Base-by-base conservation (phyloP, 371 early-diverging fungal species). In the Apophysomyces trapeziformis region DNA sequence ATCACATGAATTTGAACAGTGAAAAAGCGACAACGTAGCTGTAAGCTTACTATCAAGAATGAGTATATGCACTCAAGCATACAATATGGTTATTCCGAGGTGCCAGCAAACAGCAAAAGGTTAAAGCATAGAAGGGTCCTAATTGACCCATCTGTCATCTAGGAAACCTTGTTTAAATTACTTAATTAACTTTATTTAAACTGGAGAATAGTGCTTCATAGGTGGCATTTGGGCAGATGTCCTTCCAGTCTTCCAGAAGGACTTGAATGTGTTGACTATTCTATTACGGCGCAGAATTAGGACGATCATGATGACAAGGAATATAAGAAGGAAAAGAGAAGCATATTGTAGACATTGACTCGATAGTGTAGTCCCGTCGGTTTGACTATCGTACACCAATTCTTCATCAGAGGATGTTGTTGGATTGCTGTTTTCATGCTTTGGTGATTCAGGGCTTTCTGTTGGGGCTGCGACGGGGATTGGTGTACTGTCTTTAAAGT, bases 241-340 rank as follows among this genome's bases (percentile, higher is more conserved):
- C 1, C 54, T 21, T 21, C 46, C 46, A 1, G 46, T 12, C 16
- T 50, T 50, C 54, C 54, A 50, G 54, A 50, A 50, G 16, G 4
- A 5, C 11, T 50, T 50, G 11, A n/a, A 50, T 7, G 54, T 50
- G 54, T 50, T 50, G 21, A 50, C 21, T 16, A 50, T 50, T 21
- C 54, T 50, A 21, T 50, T 50, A 50, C 54, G 54, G 7, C 54
- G 54, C 21, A 50, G 54, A 21, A 50, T 26, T 21, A 50, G n/a
- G 21, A 50, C 32, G 54, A 50, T 50, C 54, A 50, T 50, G 35
- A 50, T 50, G 21, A 50, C 21, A 21, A 50, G 21, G 54, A 50
- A 50, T 16, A 21, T 9, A 26, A 50, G n/a, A 50, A 50, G 54
- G 54, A 50, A 50, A 21, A 50, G n/a, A 11, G 35, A 50, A 21